Conservation (phyloP, 2,329 filamentous ascomycete species). For the Penicillium expansum region DNA sequence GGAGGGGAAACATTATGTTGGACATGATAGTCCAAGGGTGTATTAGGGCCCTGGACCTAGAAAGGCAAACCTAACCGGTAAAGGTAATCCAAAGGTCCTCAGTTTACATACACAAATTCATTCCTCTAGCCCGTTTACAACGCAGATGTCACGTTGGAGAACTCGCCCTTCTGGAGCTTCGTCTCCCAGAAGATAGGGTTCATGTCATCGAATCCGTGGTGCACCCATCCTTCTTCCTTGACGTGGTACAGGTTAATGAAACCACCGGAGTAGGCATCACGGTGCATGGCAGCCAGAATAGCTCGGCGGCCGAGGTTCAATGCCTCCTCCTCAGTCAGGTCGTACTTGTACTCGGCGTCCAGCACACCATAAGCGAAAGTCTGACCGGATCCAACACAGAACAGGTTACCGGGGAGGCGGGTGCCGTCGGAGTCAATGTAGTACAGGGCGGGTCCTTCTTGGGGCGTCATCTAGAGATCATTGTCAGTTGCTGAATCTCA, state of each 20-base stretch:
- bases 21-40: not conserved
- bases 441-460: conserved; percentile 96
- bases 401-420: conserved; percentile 85
- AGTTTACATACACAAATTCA: conserved; percentile 11
- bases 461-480: conserved; percentile 51
- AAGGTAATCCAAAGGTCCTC: not conserved
- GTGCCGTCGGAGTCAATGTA: conserved; percentile 99
- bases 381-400: conserved; percentile 97
- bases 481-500: not conserved
- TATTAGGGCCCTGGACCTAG: not conserved
- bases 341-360: conserved; percentile 91
- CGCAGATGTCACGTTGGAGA: conserved; percentile 85
- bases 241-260: conserved; percentile 99
- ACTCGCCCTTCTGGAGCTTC: conserved; percentile 97
- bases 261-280: conserved; percentile 97
- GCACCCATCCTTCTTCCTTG: conserved; percentile 98
- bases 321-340: conserved; percentile 81
- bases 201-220: conserved; percentile 96
- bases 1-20: too few species aligned
- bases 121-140: conserved; percentile 41
- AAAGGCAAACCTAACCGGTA: not conserved
- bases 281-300: conserved; percentile 92
- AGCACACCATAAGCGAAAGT: conserved; percentile 98
- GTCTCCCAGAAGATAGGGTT: conserved; percentile 99
- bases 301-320: conserved; percentile 86